A percentile compares a stretch with the other conserved stretches of the same genome.
These are phyloP conservation scores for Danielozyma ontarioensis DNA, from an alignment of 805 yeast genomes.

Conservation along the genomic window DNA sequence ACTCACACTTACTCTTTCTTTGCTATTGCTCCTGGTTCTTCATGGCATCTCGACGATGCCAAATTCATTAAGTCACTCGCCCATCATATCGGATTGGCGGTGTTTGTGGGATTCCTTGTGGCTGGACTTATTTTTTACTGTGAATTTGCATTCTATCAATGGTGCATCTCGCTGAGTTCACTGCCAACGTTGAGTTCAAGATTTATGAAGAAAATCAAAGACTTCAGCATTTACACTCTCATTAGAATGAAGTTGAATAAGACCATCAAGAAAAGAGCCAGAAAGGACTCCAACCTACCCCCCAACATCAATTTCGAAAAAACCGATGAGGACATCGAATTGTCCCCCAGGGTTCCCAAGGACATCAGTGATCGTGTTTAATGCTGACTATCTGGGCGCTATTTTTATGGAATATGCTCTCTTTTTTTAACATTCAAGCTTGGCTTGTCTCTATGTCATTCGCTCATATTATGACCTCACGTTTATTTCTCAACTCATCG, in stretches of 20 bases:
- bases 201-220: neutral
- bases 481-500: too few relatives aligned
- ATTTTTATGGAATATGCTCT: neutral
- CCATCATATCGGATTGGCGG: slow-evolving; percentile 67
- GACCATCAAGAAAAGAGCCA: slow-evolving; percentile 31
- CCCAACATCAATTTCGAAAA: slow-evolving; percentile 26
- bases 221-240: slow-evolving; percentile 2
- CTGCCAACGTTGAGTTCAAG: neutral
- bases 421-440: neutral
- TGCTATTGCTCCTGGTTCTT: slow-evolving; percentile 73
- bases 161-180: slow-evolving; percentile 18
- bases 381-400: neutral
- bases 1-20: slow-evolving; percentile 59
- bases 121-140: slow-evolving; percentile 37
- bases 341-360: neutral
- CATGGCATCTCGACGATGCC: slow-evolving; percentile 93
- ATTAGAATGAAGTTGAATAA: slow-evolving; percentile 8
- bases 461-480: too few relatives aligned
- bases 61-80: slow-evolving; percentile 68
- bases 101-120: slow-evolving; percentile 61
- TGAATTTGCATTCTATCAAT: slow-evolving; percentile 37
- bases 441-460: too few relatives aligned
- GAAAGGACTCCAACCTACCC: slow-evolving; percentile 55
- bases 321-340: slow-evolving; percentile 2
- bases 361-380: neutral